These are phyloP conservation scores for Erysimum cheiri DNA, from an alignment of 441 rosid species.

Conservation along the genomic window DNA sequence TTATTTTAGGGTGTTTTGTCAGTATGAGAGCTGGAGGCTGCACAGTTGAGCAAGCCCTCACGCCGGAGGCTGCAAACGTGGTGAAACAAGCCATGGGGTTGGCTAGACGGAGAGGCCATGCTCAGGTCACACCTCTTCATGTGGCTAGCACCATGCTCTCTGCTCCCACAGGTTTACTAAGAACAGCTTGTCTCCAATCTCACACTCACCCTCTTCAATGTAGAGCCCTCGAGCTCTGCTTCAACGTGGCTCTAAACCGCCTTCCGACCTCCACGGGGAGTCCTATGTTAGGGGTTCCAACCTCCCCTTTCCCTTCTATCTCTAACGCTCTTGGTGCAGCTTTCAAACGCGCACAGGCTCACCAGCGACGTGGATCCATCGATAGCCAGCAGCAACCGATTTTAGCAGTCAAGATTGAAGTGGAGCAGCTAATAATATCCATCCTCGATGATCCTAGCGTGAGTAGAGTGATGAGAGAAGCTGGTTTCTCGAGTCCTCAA, in stretches of 20 bases:
- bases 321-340: slow-evolving; percentile 81
- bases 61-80: slow-evolving; percentile 63
- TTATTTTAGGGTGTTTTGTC: slow-evolving; percentile 8
- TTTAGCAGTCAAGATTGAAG: slow-evolving; percentile 67
- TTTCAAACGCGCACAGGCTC: slow-evolving; percentile 83
- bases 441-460: slow-evolving; percentile 81
- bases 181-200: slow-evolving; percentile 75
- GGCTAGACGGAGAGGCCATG: slow-evolving; percentile 73
- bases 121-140: slow-evolving; percentile 82
- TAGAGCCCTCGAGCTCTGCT: slow-evolving; percentile 76
- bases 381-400: slow-evolving; percentile 74
- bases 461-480: slow-evolving; percentile 82
- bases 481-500: slow-evolving; percentile 75
- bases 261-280: slow-evolving; percentile 62
- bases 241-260: slow-evolving; percentile 80
- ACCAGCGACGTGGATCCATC: slow-evolving; percentile 75
- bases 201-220: slow-evolving; percentile 80
- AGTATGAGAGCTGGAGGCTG: slow-evolving; percentile 75
- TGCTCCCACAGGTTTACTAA: slow-evolving; percentile 56
- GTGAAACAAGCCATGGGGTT: slow-evolving; percentile 68
- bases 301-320: slow-evolving; percentile 59
- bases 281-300: slow-evolving; percentile 56
- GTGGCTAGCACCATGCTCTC: slow-evolving; percentile 78
- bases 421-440: slow-evolving; percentile 74
- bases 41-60: slow-evolving; percentile 73